These are phyloP conservation scores for Colletotrichum plurivorum DNA, from an alignment of 2,329 filamentous ascomycete genomes.

Conservation along the genomic window DNA sequence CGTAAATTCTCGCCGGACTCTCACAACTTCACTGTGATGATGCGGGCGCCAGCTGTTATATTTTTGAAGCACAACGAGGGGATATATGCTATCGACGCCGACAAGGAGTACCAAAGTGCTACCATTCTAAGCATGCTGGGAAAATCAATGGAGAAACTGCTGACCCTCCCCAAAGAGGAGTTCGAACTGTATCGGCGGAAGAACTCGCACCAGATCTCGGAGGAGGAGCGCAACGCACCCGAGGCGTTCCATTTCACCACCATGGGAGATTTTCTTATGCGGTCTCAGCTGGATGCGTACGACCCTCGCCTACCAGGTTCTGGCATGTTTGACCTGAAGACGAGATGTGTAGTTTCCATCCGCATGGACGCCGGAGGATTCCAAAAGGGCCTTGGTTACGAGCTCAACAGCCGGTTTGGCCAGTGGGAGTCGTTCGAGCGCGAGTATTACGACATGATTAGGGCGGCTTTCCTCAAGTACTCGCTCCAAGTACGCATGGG, in stretches of 20 bases:
- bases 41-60: conserved; percentile 81
- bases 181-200: conserved; percentile 87
- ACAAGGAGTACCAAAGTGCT: conserved; percentile 89
- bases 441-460: conserved; percentile 97
- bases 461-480: conserved; percentile 95
- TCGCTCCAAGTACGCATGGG: conserved; percentile 97
- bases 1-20: conserved; percentile 74
- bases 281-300: conserved; percentile 93
- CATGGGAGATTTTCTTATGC: conserved; percentile 90
- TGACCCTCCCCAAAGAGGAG: conserved; percentile 85
- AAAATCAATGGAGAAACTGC: conserved; percentile 95
- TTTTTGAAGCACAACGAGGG: conserved; percentile 89
- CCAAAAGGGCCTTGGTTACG: conserved; percentile 85
- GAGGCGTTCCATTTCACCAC: conserved; percentile 92
- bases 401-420: conserved; percentile 83
- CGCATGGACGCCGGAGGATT: conserved; percentile 86
- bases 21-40: conserved; percentile 79
- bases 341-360: conserved; percentile 89
- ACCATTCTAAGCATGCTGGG: conserved; percentile 93
- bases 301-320: conserved; percentile 89
- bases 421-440: conserved; percentile 93
- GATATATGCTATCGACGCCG: conserved; percentile 93
- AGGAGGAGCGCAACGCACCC: conserved; percentile 78
- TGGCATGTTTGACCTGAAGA: conserved; percentile 97
- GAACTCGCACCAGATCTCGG: conserved; percentile 76